Evolutionary conservation across 208 protist genomes (phyloP), one percentile per base, ranked within the genome.

Genomic region (Lotmaria passim): DNA sequence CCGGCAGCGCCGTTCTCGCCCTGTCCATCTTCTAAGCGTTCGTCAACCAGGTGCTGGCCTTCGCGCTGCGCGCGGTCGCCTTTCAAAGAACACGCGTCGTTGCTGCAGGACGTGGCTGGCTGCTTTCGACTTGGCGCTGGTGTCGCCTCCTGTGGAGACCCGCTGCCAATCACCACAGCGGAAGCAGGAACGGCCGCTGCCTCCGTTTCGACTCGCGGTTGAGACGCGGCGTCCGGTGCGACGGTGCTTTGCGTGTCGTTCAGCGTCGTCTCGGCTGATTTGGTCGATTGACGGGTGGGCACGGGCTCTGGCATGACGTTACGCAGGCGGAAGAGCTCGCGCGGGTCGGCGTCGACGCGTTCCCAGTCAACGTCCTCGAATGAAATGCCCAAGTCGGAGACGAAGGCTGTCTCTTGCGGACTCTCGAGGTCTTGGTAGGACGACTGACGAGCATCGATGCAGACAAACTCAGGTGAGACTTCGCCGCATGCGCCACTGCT

Each of bases 341-440:
- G 7, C 7, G 50, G 52, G 43, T 51, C 61, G 44, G 53, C 36
- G 41, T 58, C 44, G 4, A 50, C 44, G 10, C 36, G 46, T 34
- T 39, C 41, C 43, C 61, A 38, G 28, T 75, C 53, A 3, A 69
- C 51, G 17, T 53, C 53, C 30, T 57, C 70, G 7, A 28, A 0
- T 7, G 36, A 23, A 8, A 55, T 23, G 21, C 38, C 30, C 0
- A 58, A 38, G 56, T 75, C 50, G 4, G 51, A 43, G 5, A 38
- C 6, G 7, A 34, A 23, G 12, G 28, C 15, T 6, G 10, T 21
- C 24, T 48, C 46, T 3, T 21, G 31, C 26, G 52, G 36, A 14
- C 34, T 64, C n/a, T 41, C 33, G 7, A 43, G 19, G 1, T n/a
- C 26, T 23, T 26, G 12, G 44, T 30, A 55, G 8, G 69, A 61